Percentiles rank a stretch among this genome's conserved stretches.
Conservation (phyloP, 179 eudicot species). For the Corrigiola litoralis region DNA sequence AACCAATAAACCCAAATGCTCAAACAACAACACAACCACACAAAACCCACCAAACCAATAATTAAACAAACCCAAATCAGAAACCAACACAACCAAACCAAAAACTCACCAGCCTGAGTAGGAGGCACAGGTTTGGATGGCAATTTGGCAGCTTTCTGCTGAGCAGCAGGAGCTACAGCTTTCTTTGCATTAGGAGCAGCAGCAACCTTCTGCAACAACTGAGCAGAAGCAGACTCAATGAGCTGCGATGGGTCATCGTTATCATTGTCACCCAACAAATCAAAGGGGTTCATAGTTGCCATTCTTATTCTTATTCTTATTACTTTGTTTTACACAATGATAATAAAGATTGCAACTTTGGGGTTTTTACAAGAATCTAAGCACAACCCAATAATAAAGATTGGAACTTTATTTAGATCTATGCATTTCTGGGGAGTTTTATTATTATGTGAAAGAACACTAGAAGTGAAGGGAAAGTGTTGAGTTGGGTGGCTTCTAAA, state of each 20-base stretch:
- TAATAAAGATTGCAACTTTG: slow-evolving; percentile 2
- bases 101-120: slow-evolving; percentile 46
- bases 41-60: background rate
- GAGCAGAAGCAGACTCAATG: slow-evolving; percentile 45
- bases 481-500: slow-evolving; percentile 11
- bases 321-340: background rate
- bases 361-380: slow-evolving; percentile 1
- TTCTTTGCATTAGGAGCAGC: slow-evolving; percentile 16
- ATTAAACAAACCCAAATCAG: background rate
- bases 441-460: background rate
- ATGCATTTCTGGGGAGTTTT: background rate
- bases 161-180: slow-evolving; percentile 15
- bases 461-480: background rate
- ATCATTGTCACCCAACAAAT: slow-evolving; percentile 62
- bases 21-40: background rate
- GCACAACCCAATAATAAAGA: slow-evolving; percentile 7
- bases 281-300: slow-evolving; percentile 68
- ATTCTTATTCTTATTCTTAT: slow-evolving; percentile 29
- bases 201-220: slow-evolving; percentile 31
- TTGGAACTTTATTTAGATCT: slow-evolving; percentile 20
- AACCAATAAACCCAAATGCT: background rate
- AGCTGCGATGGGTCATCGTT: slow-evolving; percentile 57
- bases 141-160: slow-evolving; percentile 27
- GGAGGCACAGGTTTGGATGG: slow-evolving; percentile 51
- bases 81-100: background rate